Evolutionary conservation across 805 yeast genomes (phyloP).

Genomic region (Ogataea degrootiae): DNA sequence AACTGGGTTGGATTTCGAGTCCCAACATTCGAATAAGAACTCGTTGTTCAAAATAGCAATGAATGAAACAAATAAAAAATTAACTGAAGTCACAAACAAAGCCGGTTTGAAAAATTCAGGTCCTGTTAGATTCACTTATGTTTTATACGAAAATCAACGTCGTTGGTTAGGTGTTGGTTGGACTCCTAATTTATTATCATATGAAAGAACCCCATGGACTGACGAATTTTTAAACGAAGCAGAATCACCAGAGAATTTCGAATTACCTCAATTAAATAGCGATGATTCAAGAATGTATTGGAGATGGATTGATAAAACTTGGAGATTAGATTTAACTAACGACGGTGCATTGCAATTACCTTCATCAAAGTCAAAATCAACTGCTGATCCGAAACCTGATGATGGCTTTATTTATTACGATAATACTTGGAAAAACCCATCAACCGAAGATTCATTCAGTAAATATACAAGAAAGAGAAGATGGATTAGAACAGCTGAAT

Average conservation of each 20-base stretch:
- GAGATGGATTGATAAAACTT: conserved; percentile 92
- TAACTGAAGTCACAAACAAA: conserved; percentile 19
- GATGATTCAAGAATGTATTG: conserved; percentile 73
- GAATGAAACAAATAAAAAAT: conserved; percentile 44
- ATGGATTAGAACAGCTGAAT: conserved; percentile 93
- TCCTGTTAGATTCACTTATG: conserved; percentile 83
- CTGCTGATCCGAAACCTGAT: conserved; percentile 68
- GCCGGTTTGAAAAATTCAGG: conserved; percentile 15
- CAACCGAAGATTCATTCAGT: conserved; percentile 81
- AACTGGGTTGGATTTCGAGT: conserved; percentile 76
- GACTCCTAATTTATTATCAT: conserved; percentile 87
- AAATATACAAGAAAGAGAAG: conserved; percentile 92
- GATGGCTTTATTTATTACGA: conserved; percentile 89
- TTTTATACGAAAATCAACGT: conserved; percentile 89
- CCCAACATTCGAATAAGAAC: conserved; percentile 29
- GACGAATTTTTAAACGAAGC: conserved; percentile 91
- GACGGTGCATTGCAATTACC: conserved; percentile 79
- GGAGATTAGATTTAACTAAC: conserved; percentile 87
- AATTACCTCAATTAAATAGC: conserved; percentile 67
- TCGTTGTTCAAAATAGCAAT: conserved; percentile 50
- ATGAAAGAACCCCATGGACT: conserved; percentile 96
- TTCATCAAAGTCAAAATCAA: conserved; percentile 51
- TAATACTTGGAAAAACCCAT: conserved; percentile 90
- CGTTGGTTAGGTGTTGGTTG: conserved; percentile 98
- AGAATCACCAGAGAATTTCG: conserved; percentile 69